Conservation (phyloP, 441 rosid species). For the Brassica balearica region DNA sequence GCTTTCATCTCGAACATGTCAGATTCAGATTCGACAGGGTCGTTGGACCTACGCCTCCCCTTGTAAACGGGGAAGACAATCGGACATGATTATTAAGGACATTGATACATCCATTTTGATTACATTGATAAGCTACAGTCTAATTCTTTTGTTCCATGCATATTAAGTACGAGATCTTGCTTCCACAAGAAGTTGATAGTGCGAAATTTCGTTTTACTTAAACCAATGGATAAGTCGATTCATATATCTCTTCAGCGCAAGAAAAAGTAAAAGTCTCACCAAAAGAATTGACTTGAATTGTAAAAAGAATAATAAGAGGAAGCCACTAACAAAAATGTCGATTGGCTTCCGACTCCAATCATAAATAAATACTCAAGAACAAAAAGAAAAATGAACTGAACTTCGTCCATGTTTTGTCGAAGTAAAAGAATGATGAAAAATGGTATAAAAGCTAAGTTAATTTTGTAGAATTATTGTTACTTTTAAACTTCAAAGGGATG, state of each 20-base stretch:
- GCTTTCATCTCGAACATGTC: neutral
- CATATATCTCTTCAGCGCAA: neutral
- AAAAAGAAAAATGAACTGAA: neutral
- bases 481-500: neutral
- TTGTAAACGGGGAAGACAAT: neutral
- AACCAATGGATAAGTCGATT: neutral
- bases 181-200: neutral
- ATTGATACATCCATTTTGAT: neutral
- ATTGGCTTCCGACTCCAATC: neutral
- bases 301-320: neutral
- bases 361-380: conserved; percentile 1
- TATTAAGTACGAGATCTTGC: neutral
- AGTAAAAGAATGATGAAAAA: neutral
- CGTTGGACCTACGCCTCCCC: neutral
- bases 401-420: neutral
- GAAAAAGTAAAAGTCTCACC: neutral
- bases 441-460: neutral
- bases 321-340: neutral
- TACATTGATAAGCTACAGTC: neutral
- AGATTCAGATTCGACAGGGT: neutral
- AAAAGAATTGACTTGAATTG: neutral
- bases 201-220: neutral
- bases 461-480: neutral
- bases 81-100: neutral
- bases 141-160: neutral